Evolutionary conservation across 192 early-diverging fungal species (phyloP), one percentile per base, ranked within the genome.

Genomic region (Irineochytrium annulatum): DNA sequence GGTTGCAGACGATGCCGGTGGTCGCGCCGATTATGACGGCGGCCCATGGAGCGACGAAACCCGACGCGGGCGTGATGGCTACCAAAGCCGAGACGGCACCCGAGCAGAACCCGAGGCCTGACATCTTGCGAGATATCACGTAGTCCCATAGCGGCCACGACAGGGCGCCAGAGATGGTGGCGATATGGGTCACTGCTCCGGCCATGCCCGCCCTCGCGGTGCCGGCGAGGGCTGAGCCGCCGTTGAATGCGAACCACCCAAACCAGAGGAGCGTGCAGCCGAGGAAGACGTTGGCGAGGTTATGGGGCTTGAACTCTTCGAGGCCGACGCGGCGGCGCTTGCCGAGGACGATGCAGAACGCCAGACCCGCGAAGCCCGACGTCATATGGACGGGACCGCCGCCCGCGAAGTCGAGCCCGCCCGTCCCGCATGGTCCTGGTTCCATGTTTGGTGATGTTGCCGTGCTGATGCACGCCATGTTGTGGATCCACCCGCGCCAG

Each of bases 241-340:
- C 90, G 70, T 95, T 95, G 72, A 93, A 95, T 0, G 87, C 90
- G 45, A 59, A 87, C 91, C 91, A 95, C 30, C 92, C 92, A 63
- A 95, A 93, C 86, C 91, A 93, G 46, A 95, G 67, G 27, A 93
- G 71, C 11, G 87, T 76, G 22, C 85, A 82, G 3, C 91, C 93
- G 24, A 93, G 76, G 59, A 91, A 81, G 24, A 95, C 89, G 78
- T 87, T 86, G 17, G 87, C 78, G 28, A 91, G 80, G 65, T 89
- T 91, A 67, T 92, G 89, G 26, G 91, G 87, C 46, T 88, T 80
- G 59, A 83, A 87, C 35, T 83, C 83, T 32, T 85, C 82, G 43
- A 81, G 72, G 59, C 74, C 71, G 52, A 78, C 73, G n/a, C 74
- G 73, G 37, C 79, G 77, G 43, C 93, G 85, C 67, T 87, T 86